A percentile compares a stretch with the other conserved stretches of the same genome.
Conservation (phyloP, 2,329 filamentous ascomycete species). For the Diaporthe sp. region DNA sequence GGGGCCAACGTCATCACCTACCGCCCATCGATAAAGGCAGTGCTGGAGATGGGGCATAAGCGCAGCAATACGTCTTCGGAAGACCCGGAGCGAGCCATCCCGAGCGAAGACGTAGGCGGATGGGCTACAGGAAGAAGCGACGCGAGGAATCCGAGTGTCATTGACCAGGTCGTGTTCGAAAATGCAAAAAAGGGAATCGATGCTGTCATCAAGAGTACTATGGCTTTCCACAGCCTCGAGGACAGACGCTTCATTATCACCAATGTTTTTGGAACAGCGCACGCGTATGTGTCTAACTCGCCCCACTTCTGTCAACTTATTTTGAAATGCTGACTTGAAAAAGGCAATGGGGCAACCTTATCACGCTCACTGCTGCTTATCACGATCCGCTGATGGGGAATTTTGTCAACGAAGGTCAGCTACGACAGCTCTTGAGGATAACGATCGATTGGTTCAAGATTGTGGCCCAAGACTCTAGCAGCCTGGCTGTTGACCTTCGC, state of each 20-base stretch:
- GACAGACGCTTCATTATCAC: conserved; percentile 83
- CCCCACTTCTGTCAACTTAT: background rate
- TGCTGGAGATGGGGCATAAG: conserved; percentile 59
- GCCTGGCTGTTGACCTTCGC: conserved; percentile 77
- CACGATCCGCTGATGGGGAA: conserved; percentile 70
- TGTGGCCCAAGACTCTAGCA: conserved; percentile 78
- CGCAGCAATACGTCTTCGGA: conserved; percentile 46
- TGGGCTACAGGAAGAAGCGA: conserved; percentile 45
- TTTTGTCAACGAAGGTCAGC: conserved; percentile 64
- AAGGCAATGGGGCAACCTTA: conserved; percentile 96
- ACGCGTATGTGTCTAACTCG: conserved; percentile 77
- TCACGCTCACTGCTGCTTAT: conserved; percentile 88
- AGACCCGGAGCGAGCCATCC: conserved; percentile 47
- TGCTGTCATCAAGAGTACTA: conserved; percentile 85
- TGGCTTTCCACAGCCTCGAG: conserved; percentile 77
- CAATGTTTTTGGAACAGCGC: conserved; percentile 95
- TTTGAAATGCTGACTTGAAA: conserved; percentile 15
- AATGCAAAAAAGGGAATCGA: conserved; percentile 73
- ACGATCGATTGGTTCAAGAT: conserved; percentile 82
- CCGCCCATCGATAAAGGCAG: conserved; percentile 75
- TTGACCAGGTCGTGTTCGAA: conserved; percentile 59
- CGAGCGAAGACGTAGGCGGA: background rate
- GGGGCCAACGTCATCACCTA: conserved; percentile 91
- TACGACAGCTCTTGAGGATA: conserved; percentile 72
- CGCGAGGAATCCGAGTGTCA: conserved; percentile 49